Conservation (phyloP, 805 yeast genomes). For the Nakazawaea holstii region DNA sequence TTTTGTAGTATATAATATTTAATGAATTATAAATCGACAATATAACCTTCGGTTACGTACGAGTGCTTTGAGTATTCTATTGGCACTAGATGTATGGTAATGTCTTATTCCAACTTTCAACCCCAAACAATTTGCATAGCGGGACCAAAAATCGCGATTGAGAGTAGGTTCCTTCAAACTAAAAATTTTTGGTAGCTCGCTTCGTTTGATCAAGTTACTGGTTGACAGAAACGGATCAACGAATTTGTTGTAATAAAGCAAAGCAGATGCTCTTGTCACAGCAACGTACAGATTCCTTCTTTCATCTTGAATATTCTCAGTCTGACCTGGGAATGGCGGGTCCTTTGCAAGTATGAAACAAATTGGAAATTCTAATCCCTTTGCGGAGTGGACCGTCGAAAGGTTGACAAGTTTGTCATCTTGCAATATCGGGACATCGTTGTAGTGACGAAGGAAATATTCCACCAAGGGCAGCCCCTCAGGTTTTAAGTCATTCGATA, state of each 20-base stretch:
- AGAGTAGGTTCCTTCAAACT: background rate
- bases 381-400: slow-evolving; percentile 70
- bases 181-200: background rate
- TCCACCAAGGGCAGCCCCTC: slow-evolving; percentile 26
- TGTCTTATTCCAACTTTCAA: background rate
- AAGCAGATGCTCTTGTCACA: slow-evolving; percentile 52
- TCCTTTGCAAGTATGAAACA: slow-evolving; percentile 42
- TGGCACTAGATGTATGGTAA: background rate
- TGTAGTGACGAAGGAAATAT: slow-evolving; percentile 35
- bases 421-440: slow-evolving; percentile 26
- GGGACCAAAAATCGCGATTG: slow-evolving; percentile 1
- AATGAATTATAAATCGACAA: background rate
- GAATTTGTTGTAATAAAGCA: slow-evolving; percentile 32
- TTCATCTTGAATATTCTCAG: slow-evolving; percentile 22
- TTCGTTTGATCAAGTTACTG: background rate
- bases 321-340: background rate
- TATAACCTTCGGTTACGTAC: background rate
- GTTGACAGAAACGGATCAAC: background rate
- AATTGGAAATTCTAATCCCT: slow-evolving; percentile 69
- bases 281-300: slow-evolving; percentile 57
- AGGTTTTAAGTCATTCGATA: slow-evolving; percentile 21
- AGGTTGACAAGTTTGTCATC: slow-evolving; percentile 37
- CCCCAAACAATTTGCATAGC: background rate
- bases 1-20: background rate
- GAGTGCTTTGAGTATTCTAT: background rate